phyloP scores from a whole-genome alignment of 768 basidiomycete species.

The Suillus placidus region DNA sequence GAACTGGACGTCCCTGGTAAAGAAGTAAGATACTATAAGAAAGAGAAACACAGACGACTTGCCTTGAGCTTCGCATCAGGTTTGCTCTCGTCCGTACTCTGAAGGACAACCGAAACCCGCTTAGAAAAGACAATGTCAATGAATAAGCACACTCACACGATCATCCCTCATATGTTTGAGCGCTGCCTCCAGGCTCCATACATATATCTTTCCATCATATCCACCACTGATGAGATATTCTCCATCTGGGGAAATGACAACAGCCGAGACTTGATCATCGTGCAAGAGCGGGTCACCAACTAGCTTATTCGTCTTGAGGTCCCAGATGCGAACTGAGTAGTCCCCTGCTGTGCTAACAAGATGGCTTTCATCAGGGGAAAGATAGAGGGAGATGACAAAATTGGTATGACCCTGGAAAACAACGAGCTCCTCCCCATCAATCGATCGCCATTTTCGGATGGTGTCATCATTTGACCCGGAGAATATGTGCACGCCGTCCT shows the following conservation, averaged over 20 bases:
- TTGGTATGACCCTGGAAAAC: not conserved
- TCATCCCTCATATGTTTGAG: not conserved
- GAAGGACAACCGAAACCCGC: not conserved
- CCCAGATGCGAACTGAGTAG: not conserved
- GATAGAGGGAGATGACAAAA: not conserved
- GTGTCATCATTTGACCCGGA: not conserved
- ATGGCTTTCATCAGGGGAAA: not conserved
- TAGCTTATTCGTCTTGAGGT: not conserved
- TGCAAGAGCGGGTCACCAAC: conserved; percentile 59
- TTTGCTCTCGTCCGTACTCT: not conserved
- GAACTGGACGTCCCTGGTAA: not conserved
- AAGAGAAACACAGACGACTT: no score
- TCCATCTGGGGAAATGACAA: conserved; percentile 82
- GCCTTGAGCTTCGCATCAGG: not conserved
- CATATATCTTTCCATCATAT: conserved; percentile 69
- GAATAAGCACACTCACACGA: not conserved
- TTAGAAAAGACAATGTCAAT: not conserved
- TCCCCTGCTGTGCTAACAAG: not conserved
- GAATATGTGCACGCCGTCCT: not conserved
- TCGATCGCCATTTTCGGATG: not conserved
- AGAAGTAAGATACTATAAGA: not conserved
- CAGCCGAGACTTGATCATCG: conserved; percentile 72
- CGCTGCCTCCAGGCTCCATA: conserved; percentile 70
- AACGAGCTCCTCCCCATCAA: not conserved
- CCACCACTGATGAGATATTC: conserved; percentile 81